Evolutionary conservation across 192 early-diverging fungal species (phyloP), one percentile per base, ranked within the genome.

Genomic region (Jimgerdemannia flammicorona): DNA sequence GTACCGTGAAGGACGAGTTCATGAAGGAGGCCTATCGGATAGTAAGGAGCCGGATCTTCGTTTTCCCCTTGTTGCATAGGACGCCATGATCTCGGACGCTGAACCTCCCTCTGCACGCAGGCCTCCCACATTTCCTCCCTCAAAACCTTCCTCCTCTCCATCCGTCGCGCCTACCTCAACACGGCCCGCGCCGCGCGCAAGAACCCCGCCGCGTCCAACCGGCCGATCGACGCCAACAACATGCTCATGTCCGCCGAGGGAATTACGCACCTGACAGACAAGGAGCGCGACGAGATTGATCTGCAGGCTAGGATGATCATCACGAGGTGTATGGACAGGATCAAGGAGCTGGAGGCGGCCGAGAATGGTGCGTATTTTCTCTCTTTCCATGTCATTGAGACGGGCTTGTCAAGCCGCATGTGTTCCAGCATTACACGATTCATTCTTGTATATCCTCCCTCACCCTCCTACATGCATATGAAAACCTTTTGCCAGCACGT

Each of bases 281-380:
- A 82, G 20, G 87, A 92, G 72, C 83, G 91, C 11, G 91, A 92
- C 66, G 89, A 92, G 67, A 90, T 92, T 70, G 91, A 92, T 77
- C 82, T 87, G 41, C 84, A 90, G 19, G 84, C 89, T 17, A 90
- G 89, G 71, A 74, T 83, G 2, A 83, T 88, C 4, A 87, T 92
- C 40, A 75, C 82, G 67, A 81, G 86, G 72, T 87, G 88, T 71
- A 77, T 90, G 66, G 81, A 79, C 64, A 81, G 87, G 43, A 89
- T 92, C 40, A 85, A 89, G 72, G 81, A 85, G 66, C 75, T 92
- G 68, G 84, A 84, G 73, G 81, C 85, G 54, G 72, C 86, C 19
- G 88, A 87, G 77, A 78, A 85, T 42, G 66, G 76, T 73, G 44
- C 3, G 70, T 44, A 67, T 74, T 17, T n/a, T 63, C 39, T n/a